Percentiles rank a stretch among this genome's conserved stretches.
Conservation (phyloP, 805 yeast genomes). For the Yarrowia yakushimensis region DNA sequence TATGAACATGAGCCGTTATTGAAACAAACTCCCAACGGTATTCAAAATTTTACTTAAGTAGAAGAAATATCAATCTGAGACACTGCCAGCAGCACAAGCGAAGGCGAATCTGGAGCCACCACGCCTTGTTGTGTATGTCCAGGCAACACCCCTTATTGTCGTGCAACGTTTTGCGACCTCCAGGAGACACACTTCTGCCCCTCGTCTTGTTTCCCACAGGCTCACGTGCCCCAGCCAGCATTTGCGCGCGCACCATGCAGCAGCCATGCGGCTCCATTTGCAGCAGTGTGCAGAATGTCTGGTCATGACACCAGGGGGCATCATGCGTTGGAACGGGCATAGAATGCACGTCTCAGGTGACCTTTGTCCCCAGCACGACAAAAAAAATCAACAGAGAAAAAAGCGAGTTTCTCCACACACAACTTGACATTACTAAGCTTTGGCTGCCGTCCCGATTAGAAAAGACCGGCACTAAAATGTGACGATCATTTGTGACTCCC, state of each 20-base stretch:
- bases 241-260: not conserved
- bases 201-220: not conserved
- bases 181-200: not conserved
- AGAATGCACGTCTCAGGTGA: too few species aligned
- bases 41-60: not conserved
- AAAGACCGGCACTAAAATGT: not conserved
- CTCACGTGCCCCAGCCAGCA: not conserved
- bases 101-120: too few species aligned
- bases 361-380: too few species aligned
- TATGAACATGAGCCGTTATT: not conserved
- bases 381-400: too few species aligned
- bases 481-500: not conserved
- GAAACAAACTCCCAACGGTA: conserved; percentile 10
- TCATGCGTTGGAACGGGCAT: not conserved
- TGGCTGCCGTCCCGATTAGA: not conserved
- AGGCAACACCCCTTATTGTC: not conserved
- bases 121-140: too few species aligned
- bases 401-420: too few species aligned
- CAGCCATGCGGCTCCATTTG: not conserved
- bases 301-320: too few species aligned
- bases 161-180: not conserved
- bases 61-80: not conserved
- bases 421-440: not conserved
- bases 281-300: not conserved
- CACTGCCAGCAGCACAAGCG: not conserved